A percentile compares a stretch with the other conserved stretches of the same genome.
Evolutionary conservation across 1,139 yeast species (phyloP).

Genomic region (Yamadazyma atlantica): DNA sequence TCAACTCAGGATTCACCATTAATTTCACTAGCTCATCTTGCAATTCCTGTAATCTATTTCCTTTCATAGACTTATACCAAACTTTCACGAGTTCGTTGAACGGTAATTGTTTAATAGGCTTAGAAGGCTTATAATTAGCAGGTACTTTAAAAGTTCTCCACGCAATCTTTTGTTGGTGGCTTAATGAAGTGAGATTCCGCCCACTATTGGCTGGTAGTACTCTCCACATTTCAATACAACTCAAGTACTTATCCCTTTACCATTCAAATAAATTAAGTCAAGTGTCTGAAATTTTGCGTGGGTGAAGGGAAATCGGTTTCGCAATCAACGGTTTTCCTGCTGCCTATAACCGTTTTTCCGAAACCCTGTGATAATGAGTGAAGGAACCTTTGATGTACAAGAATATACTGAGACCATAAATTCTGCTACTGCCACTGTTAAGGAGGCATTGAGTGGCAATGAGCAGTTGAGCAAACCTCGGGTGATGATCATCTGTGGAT

Average conservation of each 20-base stretch:
- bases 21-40: slow-evolving; percentile 38
- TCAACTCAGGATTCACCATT: slow-evolving; percentile 28
- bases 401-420: slow-evolving; percentile 17
- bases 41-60: slow-evolving; percentile 25
- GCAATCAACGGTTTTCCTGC: not conserved
- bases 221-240: not conserved
- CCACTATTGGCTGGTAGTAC: not conserved
- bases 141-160: slow-evolving; percentile 5
- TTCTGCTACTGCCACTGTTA: slow-evolving; percentile 21
- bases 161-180: not conserved
- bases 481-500: slow-evolving; percentile 86
- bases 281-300: not conserved
- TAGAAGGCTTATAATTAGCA: slow-evolving; percentile 4
- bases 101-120: slow-evolving; percentile 7
- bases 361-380: slow-evolving; percentile 3
- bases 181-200: not conserved
- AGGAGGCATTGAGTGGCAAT: slow-evolving; percentile 10
- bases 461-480: slow-evolving; percentile 41
- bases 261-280: not conserved
- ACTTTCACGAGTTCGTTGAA: slow-evolving; percentile 12
- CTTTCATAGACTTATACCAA: slow-evolving; percentile 34
- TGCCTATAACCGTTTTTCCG: not conserved
- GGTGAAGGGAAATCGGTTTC: not conserved
- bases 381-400: slow-evolving; percentile 6
- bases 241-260: not conserved